Conservation (phyloP, 805 yeast species). For the Vanderwaltozyma yarrowii region DNA sequence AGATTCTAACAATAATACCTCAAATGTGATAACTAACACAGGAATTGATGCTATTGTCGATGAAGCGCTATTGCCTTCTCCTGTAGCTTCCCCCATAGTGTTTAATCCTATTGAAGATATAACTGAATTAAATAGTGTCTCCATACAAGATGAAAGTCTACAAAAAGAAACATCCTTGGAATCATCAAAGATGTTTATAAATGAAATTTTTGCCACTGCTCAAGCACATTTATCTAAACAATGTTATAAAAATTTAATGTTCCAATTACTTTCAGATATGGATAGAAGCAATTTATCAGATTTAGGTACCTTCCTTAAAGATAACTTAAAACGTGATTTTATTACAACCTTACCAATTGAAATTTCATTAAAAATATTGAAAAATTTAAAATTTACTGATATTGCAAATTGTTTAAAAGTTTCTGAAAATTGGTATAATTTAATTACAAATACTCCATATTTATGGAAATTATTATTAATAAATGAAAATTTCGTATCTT, state of each 20-base stretch:
- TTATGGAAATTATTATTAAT: slow-evolving; percentile 64
- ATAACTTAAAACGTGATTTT: slow-evolving; percentile 58
- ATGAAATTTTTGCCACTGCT: slow-evolving; percentile 11
- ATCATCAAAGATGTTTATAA: neutral
- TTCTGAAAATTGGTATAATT: slow-evolving; percentile 55
- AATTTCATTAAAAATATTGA: slow-evolving; percentile 53
- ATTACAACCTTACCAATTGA: slow-evolving; percentile 65
- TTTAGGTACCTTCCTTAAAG: slow-evolving; percentile 21
- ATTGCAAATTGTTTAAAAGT: slow-evolving; percentile 54
- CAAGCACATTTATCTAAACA: slow-evolving; percentile 7
- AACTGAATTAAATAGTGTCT: slow-evolving; percentile 1
- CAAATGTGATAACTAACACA: neutral
- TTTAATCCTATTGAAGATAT: neutral
- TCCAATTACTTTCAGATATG: slow-evolving; percentile 19
- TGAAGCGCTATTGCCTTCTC: slow-evolving; percentile 24
- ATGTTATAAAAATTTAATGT: slow-evolving; percentile 17
- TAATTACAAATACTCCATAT: slow-evolving; percentile 48
- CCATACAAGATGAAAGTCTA: neutral
- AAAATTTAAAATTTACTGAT: slow-evolving; percentile 52
- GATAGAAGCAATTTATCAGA: slow-evolving; percentile 25
- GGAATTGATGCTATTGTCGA: slow-evolving; percentile 8
- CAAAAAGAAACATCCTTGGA: neutral
- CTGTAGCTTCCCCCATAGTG: slow-evolving; percentile 23
- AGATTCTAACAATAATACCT: slow-evolving; percentile 2
- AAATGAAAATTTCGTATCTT: slow-evolving; percentile 48